Conservation (phyloP, 2,329 filamentous ascomycete genomes). For the Aspergillus quadrilineatus region DNA sequence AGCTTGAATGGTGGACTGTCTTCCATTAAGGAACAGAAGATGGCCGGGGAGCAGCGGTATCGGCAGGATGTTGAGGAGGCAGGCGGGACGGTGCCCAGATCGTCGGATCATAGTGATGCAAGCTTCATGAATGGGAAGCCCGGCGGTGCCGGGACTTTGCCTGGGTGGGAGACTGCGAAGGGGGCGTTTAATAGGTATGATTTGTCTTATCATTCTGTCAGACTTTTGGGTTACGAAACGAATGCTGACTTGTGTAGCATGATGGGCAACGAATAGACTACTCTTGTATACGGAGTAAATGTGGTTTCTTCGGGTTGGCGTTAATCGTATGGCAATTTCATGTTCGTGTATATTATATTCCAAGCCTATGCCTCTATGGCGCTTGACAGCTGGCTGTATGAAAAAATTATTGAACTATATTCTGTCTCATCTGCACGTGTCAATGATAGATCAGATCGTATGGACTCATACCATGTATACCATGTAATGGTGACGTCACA, state of each 20-base stretch:
- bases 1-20: not conserved
- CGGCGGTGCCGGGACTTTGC: conserved; percentile 2
- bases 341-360: no score
- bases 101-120: not conserved
- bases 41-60: not conserved
- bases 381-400: no score
- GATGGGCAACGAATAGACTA: not conserved
- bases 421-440: no score
- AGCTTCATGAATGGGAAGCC: conserved; percentile 1
- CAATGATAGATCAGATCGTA: not conserved
- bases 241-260: not conserved
- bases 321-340: not conserved
- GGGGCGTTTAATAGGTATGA: conserved; percentile 1
- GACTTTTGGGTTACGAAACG: no score
- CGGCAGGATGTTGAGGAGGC: not conserved
- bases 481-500: conserved; percentile 3
- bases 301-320: not conserved
- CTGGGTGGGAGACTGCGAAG: conserved; percentile 8
- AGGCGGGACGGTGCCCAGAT: not conserved
- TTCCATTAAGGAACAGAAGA: not conserved
- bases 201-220: no score
- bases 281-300: not conserved
- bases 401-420: no score
- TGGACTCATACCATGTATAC: not conserved
- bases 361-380: no score